Base-by-base conservation (phyloP, 306 rosid species). In the apple (Malus domestica) region DNA sequence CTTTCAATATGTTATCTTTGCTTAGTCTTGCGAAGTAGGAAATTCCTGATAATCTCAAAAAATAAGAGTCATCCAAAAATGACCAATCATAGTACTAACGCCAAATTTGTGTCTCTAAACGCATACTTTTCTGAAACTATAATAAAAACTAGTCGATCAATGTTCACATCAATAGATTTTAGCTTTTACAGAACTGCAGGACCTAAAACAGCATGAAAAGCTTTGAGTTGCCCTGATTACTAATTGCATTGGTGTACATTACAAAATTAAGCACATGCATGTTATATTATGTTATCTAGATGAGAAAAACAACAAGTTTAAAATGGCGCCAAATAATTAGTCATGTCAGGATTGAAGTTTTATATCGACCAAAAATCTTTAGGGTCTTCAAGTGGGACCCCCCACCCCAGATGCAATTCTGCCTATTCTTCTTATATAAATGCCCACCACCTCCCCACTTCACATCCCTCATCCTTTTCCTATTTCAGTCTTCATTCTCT, bases 311-410 rank as follows among this genome's bases (percentile, higher is more conserved):
- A 33, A 33, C 1, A 15, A 22, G 29, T 38, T 16, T 19, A 69
- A 62, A 70, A 51, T 58, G 77, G 77, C 73, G 74, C 84, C 84
- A 66, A 76, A 80, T 20, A 18, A 74, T 61, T 23, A 54, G 84
- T 76, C 84, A 71, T 67, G 74, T 75, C 78, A 65, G 11, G 76
- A 3, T 59, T 4, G 57, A 55, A 30, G 80, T 70, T 57, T 61
- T 62, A 65, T 51, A 64, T 76, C 84, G 69, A 51, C 76, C 32
- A 78, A 71, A 71, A 80, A 54, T 64, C 70, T 30, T 25, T 38
- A 62, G 75, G 76, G 18, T 44, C 70, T 32, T 19, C 58, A 18
- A 8, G 66, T 76, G 30, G 84, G 80, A 66, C 84, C 42, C 42
- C 51, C 51, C 35, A 40, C 51, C 30, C 45, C 27, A 54, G 73